A percentile compares a stretch with the other conserved stretches of the same genome.
phyloP scores from a whole-genome alignment of 2,329 filamentous ascomycete species.

The Ascochyta rabiei region DNA sequence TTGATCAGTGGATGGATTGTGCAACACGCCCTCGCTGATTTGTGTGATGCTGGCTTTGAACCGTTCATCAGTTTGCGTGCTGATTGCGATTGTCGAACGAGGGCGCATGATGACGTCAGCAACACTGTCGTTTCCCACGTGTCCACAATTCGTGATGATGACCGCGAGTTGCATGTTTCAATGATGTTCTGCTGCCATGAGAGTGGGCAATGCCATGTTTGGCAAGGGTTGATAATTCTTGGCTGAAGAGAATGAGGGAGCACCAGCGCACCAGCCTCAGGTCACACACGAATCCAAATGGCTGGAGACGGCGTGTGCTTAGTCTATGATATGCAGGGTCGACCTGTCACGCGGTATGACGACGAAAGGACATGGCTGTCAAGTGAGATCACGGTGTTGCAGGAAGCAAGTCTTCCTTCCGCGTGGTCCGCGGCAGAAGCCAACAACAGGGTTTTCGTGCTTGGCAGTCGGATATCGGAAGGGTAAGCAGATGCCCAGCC shows the following conservation, averaged over 20 bases:
- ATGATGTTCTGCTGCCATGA: not conserved
- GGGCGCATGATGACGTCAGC: slow-evolving; percentile 8
- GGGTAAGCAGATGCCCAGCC: not conserved
- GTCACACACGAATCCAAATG: not conserved
- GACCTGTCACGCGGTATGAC: slow-evolving; percentile 1
- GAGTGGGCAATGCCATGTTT: not conserved
- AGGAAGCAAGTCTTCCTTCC: slow-evolving; percentile 5
- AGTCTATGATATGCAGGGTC: slow-evolving; percentile 4
- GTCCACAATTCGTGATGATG: not conserved
- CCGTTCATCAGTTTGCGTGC: not conserved
- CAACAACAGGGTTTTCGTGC: not conserved
- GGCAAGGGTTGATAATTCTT: not conserved
- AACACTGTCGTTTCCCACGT: too few species aligned
- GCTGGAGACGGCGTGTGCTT: slow-evolving; percentile 6
- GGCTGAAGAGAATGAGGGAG: not conserved
- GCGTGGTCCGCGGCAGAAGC: not conserved
- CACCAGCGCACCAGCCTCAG: slow-evolving; percentile 7
- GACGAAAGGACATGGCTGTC: not conserved
- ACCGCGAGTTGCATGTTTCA: slow-evolving; percentile 1
- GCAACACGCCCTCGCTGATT: slow-evolving; percentile 2
- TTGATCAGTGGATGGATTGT: slow-evolving; percentile 2
- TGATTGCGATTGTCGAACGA: slow-evolving; percentile 1
- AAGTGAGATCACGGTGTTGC: slow-evolving; percentile 15
- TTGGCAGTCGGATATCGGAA: slow-evolving; percentile 11
- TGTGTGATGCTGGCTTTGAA: slow-evolving; percentile 1